These are phyloP conservation scores for Calonectria pauciramosa DNA, from an alignment of 2,329 filamentous ascomycete species.

Conservation along the genomic window DNA sequence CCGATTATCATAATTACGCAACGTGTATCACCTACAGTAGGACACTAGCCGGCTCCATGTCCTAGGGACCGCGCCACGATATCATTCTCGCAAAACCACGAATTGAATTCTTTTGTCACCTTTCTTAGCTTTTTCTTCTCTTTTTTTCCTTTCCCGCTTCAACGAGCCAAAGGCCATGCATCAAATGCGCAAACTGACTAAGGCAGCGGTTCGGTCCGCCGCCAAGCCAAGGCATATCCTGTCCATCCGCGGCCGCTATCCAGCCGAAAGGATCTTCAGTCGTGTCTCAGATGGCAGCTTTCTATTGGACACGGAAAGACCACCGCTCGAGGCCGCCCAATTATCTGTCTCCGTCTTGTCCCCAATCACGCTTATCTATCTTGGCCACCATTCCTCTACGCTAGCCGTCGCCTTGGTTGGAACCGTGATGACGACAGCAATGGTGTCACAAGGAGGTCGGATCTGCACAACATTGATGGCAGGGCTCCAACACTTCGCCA, in stretches of 20 bases:
- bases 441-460: too few relatives aligned
- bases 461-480: background rate
- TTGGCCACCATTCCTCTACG: background rate
- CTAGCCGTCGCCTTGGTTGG: background rate
- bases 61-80: too few relatives aligned
- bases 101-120: background rate
- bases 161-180: background rate
- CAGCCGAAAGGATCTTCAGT: background rate
- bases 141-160: too few relatives aligned
- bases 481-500: background rate
- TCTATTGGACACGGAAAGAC: background rate
- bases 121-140: too few relatives aligned
- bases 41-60: background rate
- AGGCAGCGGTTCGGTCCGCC: too few relatives aligned
- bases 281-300: background rate
- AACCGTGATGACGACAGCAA: background rate
- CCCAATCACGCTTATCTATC: background rate
- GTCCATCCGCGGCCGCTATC: background rate
- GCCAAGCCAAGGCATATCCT: background rate
- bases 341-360: too few relatives aligned
- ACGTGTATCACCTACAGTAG: background rate
- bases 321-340: background rate
- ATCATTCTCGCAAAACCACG: background rate
- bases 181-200: background rate
- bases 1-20: background rate